phyloP scores from a whole-genome alignment of 148 eudicot genomes.

The Cornus kousa region DNA sequence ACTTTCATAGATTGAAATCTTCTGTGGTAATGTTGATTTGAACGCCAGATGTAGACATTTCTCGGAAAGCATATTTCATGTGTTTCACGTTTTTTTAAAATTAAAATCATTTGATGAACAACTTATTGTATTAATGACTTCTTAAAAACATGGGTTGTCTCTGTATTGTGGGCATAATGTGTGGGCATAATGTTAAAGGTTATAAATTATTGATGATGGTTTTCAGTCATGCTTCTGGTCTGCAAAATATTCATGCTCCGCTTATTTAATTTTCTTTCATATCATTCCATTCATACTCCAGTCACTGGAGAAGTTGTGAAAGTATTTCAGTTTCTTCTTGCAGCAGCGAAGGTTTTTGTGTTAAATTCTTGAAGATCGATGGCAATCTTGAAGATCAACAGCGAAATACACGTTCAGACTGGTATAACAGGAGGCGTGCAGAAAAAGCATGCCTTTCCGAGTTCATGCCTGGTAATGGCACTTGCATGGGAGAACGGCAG shows the following conservation, averaged over 20 bases:
- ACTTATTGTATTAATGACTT: not conserved
- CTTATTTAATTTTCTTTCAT: not conserved
- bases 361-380: conserved; percentile 19
- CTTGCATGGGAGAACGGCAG: conserved; percentile 2
- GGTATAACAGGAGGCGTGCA: not conserved
- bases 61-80: not conserved
- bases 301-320: not conserved
- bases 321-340: conserved; percentile 14
- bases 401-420: not conserved
- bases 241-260: not conserved
- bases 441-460: not conserved
- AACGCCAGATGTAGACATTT: not conserved
- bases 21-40: not conserved
- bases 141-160: not conserved
- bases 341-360: conserved; percentile 48
- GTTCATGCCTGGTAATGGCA: not conserved
- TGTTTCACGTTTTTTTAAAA: not conserved
- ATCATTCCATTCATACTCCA: not conserved
- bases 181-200: not conserved
- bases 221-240: not conserved
- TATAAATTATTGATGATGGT: not conserved
- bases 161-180: not conserved
- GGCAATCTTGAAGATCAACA: conserved; percentile 6
- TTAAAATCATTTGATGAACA: not conserved
- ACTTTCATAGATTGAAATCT: not conserved